phyloP scores from a whole-genome alignment of 129 eudicot species.

The Artemisia annua region DNA sequence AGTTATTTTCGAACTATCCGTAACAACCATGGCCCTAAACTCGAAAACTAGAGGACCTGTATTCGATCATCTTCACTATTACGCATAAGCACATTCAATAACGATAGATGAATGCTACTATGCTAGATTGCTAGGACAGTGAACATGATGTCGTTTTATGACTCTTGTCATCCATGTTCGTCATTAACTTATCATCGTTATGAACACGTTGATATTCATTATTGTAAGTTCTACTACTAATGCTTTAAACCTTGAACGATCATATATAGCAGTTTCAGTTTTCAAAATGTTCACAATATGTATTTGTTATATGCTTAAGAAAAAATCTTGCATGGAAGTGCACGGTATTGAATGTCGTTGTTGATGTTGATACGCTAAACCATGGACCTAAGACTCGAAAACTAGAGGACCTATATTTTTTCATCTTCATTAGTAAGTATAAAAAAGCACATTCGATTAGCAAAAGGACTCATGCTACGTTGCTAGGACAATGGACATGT shows the following conservation, averaged over 20 bases:
- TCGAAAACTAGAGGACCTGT: background rate
- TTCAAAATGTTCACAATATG: background rate
- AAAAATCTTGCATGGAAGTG: background rate
- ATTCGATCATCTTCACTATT: background rate
- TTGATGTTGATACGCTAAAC: background rate
- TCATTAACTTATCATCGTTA: constrained; percentile 21
- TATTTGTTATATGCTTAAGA: too few species aligned
- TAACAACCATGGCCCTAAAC: background rate
- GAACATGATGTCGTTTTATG: background rate
- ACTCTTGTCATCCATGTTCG: constrained; percentile 5
- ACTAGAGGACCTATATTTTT: too few species aligned
- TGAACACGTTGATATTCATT: background rate
- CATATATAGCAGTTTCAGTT: background rate
- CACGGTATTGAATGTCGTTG: background rate
- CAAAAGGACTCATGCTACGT: too few species aligned
- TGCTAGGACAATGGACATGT: too few species aligned
- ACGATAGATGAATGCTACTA: too few species aligned
- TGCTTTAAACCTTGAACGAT: background rate
- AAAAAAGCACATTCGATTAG: too few species aligned
- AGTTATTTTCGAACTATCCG: background rate
- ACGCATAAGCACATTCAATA: background rate
- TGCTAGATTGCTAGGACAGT: too few species aligned
- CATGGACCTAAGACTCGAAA: too few species aligned
- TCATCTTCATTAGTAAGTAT: too few species aligned
- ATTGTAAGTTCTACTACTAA: background rate